Base-by-base conservation (phyloP, 805 yeast genomes). In the Zygosaccharomyces rouxii region DNA sequence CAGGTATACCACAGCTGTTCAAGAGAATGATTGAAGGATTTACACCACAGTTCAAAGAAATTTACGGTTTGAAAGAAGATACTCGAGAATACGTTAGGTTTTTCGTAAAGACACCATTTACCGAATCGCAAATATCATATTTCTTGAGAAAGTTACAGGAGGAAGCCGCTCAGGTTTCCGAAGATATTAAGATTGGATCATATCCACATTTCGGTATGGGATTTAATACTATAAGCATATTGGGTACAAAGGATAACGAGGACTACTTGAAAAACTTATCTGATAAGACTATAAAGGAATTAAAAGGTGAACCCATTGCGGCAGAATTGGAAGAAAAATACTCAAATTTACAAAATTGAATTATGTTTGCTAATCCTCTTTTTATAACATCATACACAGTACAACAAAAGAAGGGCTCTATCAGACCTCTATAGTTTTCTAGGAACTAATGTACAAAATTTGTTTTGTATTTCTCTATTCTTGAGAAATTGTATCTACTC, bases 1-100 rank as follows among this genome's bases (percentile, higher is more conserved):
- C 97, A 0, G 96, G 96, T 0, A 83, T 89, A 7, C 96, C 97
- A 0, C 81, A 78, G 53, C 68, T 89, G 26, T 89, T 86, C 65
- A 76, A 75, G 48, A 67, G 66, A 41, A 68, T 89, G 51, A 60
- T 87, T 11, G 63, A 66, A 7, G 76, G 73, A 1, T 64, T 74
- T 61, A 66, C 71, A 48, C 73, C 78, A 35, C 45, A 57, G 42
- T 45, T 71, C 52, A 50, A 67, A 50, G 56, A 61, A 4, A 62
- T 74, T 10, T 68, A 78, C 48, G 67, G 75, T 14, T 62, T 71
- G 0, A 62, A 69, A 1, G 66, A 66, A 7, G 49, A 53, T 19
- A 48, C 50, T 13, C 60, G 55, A 35, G 51, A 59, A 26, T 75
- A 64, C 49, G 47, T 65, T 5, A 70, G 92, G 31, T 78, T 63